Evolutionary conservation across 805 yeast species (phyloP).

Genomic region (Candida suzukii): DNA sequence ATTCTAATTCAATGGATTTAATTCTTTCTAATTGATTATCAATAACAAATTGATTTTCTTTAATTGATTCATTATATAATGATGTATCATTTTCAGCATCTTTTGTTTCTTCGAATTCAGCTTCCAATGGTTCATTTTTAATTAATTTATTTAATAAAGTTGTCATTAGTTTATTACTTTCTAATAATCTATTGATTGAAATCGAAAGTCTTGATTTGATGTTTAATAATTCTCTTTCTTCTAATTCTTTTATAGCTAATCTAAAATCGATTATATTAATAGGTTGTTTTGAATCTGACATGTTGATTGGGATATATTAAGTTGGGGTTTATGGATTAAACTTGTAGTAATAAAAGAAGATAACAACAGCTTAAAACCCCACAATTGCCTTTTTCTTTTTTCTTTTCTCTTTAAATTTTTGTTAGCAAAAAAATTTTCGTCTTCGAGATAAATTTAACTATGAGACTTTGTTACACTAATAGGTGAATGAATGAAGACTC

Average conservation of each 20-base stretch:
- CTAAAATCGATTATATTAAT: conserved; percentile 22
- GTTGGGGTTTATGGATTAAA: too few species aligned
- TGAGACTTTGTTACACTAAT: too few species aligned
- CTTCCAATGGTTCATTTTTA: conserved; percentile 3
- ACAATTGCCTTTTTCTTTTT: neutral
- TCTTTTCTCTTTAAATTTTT: too few species aligned
- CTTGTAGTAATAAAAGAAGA: neutral
- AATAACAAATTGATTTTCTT: conserved; percentile 51
- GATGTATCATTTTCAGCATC: conserved; percentile 37
- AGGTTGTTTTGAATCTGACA: conserved; percentile 21
- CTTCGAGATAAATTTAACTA: too few species aligned
- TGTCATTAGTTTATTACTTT: conserved; percentile 43
- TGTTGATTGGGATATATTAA: too few species aligned
- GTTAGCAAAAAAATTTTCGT: too few species aligned
- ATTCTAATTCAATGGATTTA: conserved; percentile 38
- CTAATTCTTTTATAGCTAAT: conserved; percentile 24
- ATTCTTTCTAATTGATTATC: conserved; percentile 42
- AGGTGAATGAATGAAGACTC: too few species aligned
- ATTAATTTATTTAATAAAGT: conserved; percentile 31
- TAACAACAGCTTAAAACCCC: neutral
- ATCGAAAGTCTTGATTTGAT: conserved; percentile 27
- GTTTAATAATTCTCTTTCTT: conserved; percentile 34
- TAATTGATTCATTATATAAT: conserved; percentile 46
- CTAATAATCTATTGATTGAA: conserved; percentile 39
- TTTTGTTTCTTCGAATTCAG: conserved; percentile 31